Percentiles rank a stretch among this genome's conserved stretches.
Conservation (phyloP, 2,329 filamentous ascomycete genomes). For the Cordyceps farinosa region DNA sequence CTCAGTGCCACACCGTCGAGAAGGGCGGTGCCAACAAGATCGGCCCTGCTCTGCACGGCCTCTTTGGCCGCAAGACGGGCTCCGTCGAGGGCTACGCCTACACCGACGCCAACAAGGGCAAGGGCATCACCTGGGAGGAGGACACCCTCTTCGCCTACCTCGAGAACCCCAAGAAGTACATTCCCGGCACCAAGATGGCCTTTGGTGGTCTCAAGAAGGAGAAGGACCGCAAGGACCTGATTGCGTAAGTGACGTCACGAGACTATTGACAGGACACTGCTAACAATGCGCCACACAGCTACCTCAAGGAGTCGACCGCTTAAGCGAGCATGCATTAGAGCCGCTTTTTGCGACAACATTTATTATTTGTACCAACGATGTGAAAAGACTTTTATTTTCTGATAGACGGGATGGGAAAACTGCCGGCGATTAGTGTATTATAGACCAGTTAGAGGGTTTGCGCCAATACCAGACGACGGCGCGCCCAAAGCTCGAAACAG, state of each 20-base stretch:
- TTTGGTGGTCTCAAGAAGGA: constrained; percentile 99
- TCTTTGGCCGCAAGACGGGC: constrained; percentile 95
- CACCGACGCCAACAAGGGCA: constrained; percentile 99
- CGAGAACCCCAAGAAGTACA: constrained; percentile 99
- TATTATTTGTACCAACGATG: constrained; percentile 18
- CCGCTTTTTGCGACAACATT: background rate
- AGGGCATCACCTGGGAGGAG: constrained; percentile 86
- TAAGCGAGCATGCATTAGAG: constrained; percentile 44
- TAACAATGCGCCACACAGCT: constrained; percentile 42
- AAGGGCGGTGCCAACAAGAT: constrained; percentile 93
- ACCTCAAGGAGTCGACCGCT: constrained; percentile 66
- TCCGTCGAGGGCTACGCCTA: constrained; percentile 90
- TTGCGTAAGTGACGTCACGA: constrained; percentile 66
- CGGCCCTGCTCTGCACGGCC: constrained; percentile 92
- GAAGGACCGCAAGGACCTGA: constrained; percentile 98
- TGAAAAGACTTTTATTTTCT: constrained; percentile 20
- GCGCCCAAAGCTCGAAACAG: constrained; percentile 27
- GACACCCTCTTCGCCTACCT: constrained; percentile 92
- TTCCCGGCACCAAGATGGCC: constrained; percentile 99
- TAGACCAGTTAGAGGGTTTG: constrained; percentile 32
- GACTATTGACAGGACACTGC: constrained; percentile 4
- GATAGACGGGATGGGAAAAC: constrained; percentile 33
- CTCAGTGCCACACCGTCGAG: constrained; percentile 97
- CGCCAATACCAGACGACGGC: constrained; percentile 31
- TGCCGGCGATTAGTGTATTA: constrained; percentile 35